A percentile compares a stretch with the other conserved stretches of the same genome.
phyloP scores from a whole-genome alignment of 2,329 filamentous ascomycete genomes.

The Colletotrichum lupini region DNA sequence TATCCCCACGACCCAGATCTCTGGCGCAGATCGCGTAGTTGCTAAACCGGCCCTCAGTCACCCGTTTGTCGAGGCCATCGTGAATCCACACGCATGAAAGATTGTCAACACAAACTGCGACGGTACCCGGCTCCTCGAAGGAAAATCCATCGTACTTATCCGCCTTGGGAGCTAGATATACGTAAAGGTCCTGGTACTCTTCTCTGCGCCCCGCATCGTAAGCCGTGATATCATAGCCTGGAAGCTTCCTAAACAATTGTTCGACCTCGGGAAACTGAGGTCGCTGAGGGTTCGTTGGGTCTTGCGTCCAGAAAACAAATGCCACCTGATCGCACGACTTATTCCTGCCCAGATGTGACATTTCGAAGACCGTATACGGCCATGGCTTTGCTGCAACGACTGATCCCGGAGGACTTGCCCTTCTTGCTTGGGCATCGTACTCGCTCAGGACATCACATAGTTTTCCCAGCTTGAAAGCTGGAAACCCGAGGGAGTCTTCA shows the following conservation, averaged over 20 bases:
- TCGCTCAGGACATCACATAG: not conserved
- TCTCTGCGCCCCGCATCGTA: not conserved
- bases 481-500: not conserved
- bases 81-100: not conserved
- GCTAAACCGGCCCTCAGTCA: not conserved
- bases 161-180: not conserved
- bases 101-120: not conserved
- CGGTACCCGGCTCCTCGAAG: not conserved
- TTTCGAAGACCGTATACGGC: not conserved
- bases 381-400: not conserved
- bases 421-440: not conserved
- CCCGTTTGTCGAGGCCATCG: not conserved
- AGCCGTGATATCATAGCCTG: not conserved
- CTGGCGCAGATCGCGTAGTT: not conserved
- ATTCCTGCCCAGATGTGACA: too few species aligned
- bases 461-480: not conserved
- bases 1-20: not conserved
- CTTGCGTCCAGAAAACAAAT: not conserved
- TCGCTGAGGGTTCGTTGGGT: not conserved
- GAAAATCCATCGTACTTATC: not conserved
- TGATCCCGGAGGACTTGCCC: not conserved
- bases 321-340: not conserved
- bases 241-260: not conserved
- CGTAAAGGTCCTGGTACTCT: not conserved
- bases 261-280: not conserved